These are phyloP conservation scores for Xylariaceae sp. DNA, from an alignment of 2,329 filamentous ascomycete genomes.

Conservation along the genomic window DNA sequence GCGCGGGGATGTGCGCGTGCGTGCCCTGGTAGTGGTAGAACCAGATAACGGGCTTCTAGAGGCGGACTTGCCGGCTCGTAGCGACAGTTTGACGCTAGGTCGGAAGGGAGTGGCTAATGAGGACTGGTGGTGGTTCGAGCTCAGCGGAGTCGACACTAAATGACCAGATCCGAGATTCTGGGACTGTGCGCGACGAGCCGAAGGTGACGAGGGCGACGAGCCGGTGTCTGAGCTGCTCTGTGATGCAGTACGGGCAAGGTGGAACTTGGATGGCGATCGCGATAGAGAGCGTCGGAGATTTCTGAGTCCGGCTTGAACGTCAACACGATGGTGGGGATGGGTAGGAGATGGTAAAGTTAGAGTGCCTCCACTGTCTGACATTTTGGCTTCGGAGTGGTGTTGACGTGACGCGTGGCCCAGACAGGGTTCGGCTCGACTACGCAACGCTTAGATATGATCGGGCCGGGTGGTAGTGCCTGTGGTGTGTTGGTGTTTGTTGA, in stretches of 20 bases:
- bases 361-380: constrained; percentile 50
- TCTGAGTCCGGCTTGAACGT: constrained; percentile 70
- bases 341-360: constrained; percentile 84
- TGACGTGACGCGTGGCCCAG: constrained; percentile 14
- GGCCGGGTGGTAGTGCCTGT: background rate
- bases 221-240: constrained; percentile 39
- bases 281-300: constrained; percentile 83
- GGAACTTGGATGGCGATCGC: constrained; percentile 88
- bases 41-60: constrained; percentile 40
- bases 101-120: constrained; percentile 60
- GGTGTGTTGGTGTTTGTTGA: constrained; percentile 2
- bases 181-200: constrained; percentile 36
- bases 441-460: constrained; percentile 1
- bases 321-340: constrained; percentile 73
- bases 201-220: constrained; percentile 49
- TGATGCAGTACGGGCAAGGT: constrained; percentile 49
- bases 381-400: constrained; percentile 16
- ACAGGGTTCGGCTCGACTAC: constrained; percentile 10
- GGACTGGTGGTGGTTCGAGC: constrained; percentile 34
- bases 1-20: constrained; percentile 62
- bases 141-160: constrained; percentile 34
- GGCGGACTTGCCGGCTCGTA: constrained; percentile 57
- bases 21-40: constrained; percentile 48
- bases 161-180: constrained; percentile 42
- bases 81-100: constrained; percentile 60